phyloP scores from a whole-genome alignment of 257 asterid species.

The Fraxinus excelsior region DNA sequence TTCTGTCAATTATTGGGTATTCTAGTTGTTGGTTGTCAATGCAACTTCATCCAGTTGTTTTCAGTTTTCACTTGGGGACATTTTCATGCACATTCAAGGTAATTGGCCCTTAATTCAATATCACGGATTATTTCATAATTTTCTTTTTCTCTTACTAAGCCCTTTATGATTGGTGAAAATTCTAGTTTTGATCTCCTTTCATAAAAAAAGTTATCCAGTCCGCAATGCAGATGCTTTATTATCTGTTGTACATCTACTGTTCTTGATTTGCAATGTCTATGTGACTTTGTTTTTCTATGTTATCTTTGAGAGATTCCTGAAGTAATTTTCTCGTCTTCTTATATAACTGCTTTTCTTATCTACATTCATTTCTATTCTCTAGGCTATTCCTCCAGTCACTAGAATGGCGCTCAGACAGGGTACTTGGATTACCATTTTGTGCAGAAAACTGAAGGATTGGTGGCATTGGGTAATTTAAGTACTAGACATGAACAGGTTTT shows the following conservation, averaged over 20 bases:
- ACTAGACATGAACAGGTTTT: constrained; percentile 15
- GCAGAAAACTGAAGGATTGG: constrained; percentile 94
- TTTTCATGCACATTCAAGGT: neutral
- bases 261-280: neutral
- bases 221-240: neutral
- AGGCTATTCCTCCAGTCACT: constrained; percentile 97
- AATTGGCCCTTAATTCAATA: neutral
- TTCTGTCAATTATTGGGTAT: constrained; percentile 1
- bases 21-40: neutral
- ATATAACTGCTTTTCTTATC: constrained; percentile 17
- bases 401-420: constrained; percentile 85
- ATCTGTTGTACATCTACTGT: neutral
- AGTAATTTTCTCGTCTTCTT: neutral
- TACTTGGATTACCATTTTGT: constrained; percentile 92
- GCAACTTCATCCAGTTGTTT: constrained; percentile 1
- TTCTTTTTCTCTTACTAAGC: neutral
- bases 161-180: constrained; percentile 16
- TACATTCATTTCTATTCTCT: constrained; percentile 24
- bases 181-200: constrained; percentile 1
- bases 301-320: neutral
- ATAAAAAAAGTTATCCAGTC: neutral
- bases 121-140: neutral
- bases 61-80: neutral
- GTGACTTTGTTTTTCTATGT: neutral
- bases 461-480: constrained; percentile 90